Base-by-base conservation (phyloP, 2,329 filamentous ascomycete species). In the Dothideomycetes sp. region DNA sequence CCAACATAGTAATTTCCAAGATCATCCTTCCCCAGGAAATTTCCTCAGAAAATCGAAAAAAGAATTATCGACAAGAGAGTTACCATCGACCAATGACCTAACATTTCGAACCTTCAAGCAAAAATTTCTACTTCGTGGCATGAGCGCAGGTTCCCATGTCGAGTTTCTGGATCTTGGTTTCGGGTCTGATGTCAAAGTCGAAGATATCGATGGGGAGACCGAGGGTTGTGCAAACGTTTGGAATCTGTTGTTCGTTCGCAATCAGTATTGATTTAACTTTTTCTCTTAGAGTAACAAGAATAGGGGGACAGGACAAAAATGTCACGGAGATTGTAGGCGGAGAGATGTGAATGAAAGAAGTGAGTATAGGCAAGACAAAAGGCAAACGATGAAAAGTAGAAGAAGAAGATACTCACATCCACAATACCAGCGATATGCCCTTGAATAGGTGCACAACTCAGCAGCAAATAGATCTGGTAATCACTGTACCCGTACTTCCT, bases 181-280 rank as follows among this genome's bases (percentile, higher is more conserved):
- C 70, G 1, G 86, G 84, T 33, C 78, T 75, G 50, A 94, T 89
- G 57, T 94, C 87, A 61, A 95, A 94, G 55, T 91, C 84, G 53
- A 95, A 95, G 39, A 95, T 93, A 63, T 94, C 88, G 70, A 94
- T 85, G 1, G 88, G 88, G 40, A 94, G 58, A 0, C 86, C 87
- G 45, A 94, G 67, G 0, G 88, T 94, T 4, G 87, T 94, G 56
- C 88, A 94, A 0, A 83, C 84, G 57, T 94, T 94, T 0, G 87
- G 87, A 34, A 94, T 84, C 37, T 39, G 12, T 7, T 29, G 27
- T 7, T 29, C 10, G 27, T n/a, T 29, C 18, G 19, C 15, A 19
- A 13, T 20, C 12, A 32, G 12, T 12, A 29, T 29, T 10, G 4
- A 11, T 12, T n/a, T n/a, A n/a, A n/a, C 59, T 63, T 44, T n/a